Conservation (phyloP, 2,329 filamentous ascomycete genomes). For the Lecanoromycetidae sp. region DNA sequence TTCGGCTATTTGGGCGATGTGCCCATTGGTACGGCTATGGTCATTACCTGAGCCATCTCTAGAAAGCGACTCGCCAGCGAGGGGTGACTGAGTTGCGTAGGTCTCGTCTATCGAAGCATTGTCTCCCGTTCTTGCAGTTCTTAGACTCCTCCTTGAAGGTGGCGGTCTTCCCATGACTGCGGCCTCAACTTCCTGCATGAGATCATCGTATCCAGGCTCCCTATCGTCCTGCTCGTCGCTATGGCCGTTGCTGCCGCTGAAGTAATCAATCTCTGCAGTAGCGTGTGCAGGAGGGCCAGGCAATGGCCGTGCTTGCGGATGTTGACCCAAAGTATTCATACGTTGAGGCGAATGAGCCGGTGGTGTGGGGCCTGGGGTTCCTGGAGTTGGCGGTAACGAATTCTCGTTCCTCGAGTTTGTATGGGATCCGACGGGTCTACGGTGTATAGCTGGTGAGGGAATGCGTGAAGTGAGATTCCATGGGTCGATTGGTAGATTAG, state of each 20-base stretch:
- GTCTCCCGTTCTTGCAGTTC: constrained; percentile 11
- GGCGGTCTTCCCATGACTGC: constrained; percentile 33
- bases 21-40: constrained; percentile 37
- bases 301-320: constrained; percentile 47
- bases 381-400: constrained; percentile 30
- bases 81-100: constrained; percentile 20
- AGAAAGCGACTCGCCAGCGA: too few species aligned
- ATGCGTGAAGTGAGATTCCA: constrained; percentile 6
- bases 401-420: constrained; percentile 5
- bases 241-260: constrained; percentile 19
- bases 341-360: constrained; percentile 39
- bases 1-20: constrained; percentile 33
- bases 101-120: constrained; percentile 22
- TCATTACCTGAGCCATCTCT: constrained; percentile 13
- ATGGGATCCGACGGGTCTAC: constrained; percentile 19
- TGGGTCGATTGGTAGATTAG: constrained; percentile 7
- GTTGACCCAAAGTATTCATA: constrained; percentile 41
- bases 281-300: constrained; percentile 43
- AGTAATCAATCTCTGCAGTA: constrained; percentile 24
- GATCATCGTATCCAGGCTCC: constrained; percentile 39
- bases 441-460: constrained; percentile 12
- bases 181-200: constrained; percentile 46
- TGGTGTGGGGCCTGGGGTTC: constrained; percentile 40
- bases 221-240: constrained; percentile 27
- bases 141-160: constrained; percentile 27